Evolutionary conservation across 2,329 filamentous ascomycete species (phyloP).

Genomic region (Tolypocladium inflatum): DNA sequence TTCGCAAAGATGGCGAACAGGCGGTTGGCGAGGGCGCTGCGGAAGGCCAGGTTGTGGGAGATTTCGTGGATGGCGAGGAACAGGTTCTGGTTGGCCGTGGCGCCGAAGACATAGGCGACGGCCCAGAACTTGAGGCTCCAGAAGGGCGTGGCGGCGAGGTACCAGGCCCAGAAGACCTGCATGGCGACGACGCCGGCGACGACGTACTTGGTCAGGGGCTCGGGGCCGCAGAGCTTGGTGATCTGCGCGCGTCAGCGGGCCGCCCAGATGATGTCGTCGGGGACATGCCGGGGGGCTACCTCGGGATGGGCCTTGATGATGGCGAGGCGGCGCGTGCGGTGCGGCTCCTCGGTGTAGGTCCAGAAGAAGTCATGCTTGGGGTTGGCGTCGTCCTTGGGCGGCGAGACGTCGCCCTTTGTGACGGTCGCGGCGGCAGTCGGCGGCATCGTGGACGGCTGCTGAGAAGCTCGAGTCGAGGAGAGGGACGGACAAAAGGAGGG

Average conservation of each 20-base stretch:
- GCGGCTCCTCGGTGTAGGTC: slow-evolving; percentile 98
- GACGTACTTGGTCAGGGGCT: slow-evolving; percentile 91
- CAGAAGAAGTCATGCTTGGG: slow-evolving; percentile 67
- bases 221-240: slow-evolving; percentile 91
- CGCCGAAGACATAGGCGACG: slow-evolving; percentile 83
- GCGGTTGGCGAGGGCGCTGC: slow-evolving; percentile 68
- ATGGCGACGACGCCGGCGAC: slow-evolving; percentile 75
- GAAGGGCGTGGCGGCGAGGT: slow-evolving; percentile 68
- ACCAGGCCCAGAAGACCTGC: slow-evolving; percentile 68
- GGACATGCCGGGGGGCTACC: slow-evolving; percentile 33
- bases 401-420: slow-evolving; percentile 15
- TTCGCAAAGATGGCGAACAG: slow-evolving; percentile 89
- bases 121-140: slow-evolving; percentile 78
- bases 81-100: slow-evolving; percentile 95
- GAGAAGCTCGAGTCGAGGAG: background rate
- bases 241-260: slow-evolving; percentile 44
- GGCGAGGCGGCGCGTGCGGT: slow-evolving; percentile 77
- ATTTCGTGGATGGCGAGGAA: slow-evolving; percentile 99
- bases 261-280: background rate
- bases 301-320: slow-evolving; percentile 99
- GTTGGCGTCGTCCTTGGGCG: slow-evolving; percentile 6
- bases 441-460: slow-evolving; percentile 8
- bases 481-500: background rate
- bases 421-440: slow-evolving; percentile 23
- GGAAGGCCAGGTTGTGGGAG: slow-evolving; percentile 93